A percentile compares a stretch with the other conserved stretches of the same genome.
Evolutionary conservation across 371 early-diverging fungal genomes (phyloP).

Genomic region (Apophysomyces trapeziformis): DNA sequence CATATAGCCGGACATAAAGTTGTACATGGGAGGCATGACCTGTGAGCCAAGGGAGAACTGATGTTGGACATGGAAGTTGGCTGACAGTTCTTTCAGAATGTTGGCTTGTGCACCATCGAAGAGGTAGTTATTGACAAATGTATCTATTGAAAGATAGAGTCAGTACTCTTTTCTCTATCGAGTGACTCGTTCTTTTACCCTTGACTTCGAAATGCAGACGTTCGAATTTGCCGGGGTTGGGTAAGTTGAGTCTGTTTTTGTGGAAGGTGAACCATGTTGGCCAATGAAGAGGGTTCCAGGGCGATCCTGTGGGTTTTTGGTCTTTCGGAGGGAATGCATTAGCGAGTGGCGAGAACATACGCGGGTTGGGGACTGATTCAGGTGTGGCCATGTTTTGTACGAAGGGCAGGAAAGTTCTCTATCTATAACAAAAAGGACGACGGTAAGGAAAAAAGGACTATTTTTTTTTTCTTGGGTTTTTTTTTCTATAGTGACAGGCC

Average conservation of each 20-base stretch:
- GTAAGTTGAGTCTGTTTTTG: slow-evolving; percentile 69
- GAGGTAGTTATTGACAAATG: slow-evolving; percentile 79
- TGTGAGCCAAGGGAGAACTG: slow-evolving; percentile 88
- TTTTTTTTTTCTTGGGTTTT: too few relatives aligned
- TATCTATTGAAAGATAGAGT: slow-evolving; percentile 50
- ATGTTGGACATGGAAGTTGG: slow-evolving; percentile 94
- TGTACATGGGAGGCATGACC: slow-evolving; percentile 84
- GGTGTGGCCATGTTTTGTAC: slow-evolving; percentile 1
- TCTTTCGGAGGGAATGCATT: slow-evolving; percentile 35
- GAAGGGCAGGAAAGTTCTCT: slow-evolving; percentile 2
- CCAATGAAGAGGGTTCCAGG: slow-evolving; percentile 67
- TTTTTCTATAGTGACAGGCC: too few relatives aligned
- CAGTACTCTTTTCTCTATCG: not conserved
- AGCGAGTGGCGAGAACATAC: slow-evolving; percentile 31
- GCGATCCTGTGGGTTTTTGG: slow-evolving; percentile 44
- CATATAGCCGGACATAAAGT: slow-evolving; percentile 84
- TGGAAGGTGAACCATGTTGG: slow-evolving; percentile 63
- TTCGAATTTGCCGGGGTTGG: slow-evolving; percentile 90
- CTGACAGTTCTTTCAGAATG: slow-evolving; percentile 87
- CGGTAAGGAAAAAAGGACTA: too few relatives aligned
- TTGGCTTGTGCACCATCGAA: slow-evolving; percentile 97
- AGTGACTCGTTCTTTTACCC: slow-evolving; percentile 52
- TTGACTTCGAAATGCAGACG: slow-evolving; percentile 85
- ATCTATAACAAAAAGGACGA: too few relatives aligned
- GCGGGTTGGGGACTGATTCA: slow-evolving; percentile 12